Evolutionary conservation across 345 rosid genomes (phyloP), one percentile per base, ranked within the genome.

Genomic region (Citrus glauca): DNA sequence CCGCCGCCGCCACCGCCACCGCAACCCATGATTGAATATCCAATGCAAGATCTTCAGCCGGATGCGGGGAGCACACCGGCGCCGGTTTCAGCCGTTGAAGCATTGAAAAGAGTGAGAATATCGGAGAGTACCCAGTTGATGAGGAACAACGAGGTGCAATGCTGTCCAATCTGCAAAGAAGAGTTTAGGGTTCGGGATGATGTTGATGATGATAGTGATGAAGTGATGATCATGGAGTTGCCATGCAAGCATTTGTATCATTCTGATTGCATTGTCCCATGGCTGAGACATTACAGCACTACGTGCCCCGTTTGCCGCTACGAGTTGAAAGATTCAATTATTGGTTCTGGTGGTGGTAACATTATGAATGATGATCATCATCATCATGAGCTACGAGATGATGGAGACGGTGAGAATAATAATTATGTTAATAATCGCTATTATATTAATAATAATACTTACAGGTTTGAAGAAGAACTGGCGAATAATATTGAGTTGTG

Each of bases 101-200:
- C 91, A 56, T 63, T 92, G 78, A 87, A 84, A 17, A 75, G 33
- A 9, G 80, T 89, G 74, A 79, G 11, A 45, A 56, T 92, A 16
- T 35, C 88, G 0, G 84, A 81, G 63, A 42, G 17, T 13, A 3
- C 77, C 14, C 82, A 84, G 69, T 61, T 90, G 81, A 62, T 0
- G 1, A 3, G 17, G 50, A 45, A 11, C 0, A 86, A 59, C 27
- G 89, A 83, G 71, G 69, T 37, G 64, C 82, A 77, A 32, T 2
- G 22, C 4, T 94, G 98, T 75, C 92, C 98, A 0, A 84, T 95
- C 45, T 95, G 98, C 80, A 93, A 93, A 72, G 97, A 95, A 1
- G 92, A 89, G 66, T 91, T 91, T 9, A 86, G 80, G 80, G 75
- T 89, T 30, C 22, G 6, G 1, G 94, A 84, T 7, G 88, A 82